Conservation (phyloP, 192 early-diverging fungal species). For the Rhizophlyctis rosea region DNA sequence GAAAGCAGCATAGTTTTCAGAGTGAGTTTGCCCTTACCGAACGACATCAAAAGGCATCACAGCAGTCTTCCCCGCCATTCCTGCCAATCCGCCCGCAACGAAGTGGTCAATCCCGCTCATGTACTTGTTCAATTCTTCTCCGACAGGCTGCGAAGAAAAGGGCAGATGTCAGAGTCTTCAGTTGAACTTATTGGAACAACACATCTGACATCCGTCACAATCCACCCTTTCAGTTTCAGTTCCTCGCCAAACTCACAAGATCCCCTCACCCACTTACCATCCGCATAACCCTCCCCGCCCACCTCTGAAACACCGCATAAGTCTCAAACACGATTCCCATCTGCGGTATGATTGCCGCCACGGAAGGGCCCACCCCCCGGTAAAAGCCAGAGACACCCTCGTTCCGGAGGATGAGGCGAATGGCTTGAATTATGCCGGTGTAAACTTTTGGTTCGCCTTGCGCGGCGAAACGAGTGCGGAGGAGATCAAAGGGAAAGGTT, state of each 20-base stretch:
- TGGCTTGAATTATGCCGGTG: conserved; percentile 58
- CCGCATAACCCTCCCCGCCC: conserved; percentile 33
- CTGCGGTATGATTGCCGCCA: conserved; percentile 90
- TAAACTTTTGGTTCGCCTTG: conserved; percentile 69
- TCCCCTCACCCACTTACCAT: conserved; percentile 21
- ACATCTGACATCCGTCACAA: too few species aligned
- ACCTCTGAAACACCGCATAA: conserved; percentile 59
- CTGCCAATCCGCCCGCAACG: conserved; percentile 74
- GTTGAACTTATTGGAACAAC: too few species aligned
- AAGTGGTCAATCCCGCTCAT: conserved; percentile 57
- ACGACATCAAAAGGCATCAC: conserved; percentile 93
- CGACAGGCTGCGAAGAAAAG: too few species aligned
- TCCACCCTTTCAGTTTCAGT: too few species aligned
- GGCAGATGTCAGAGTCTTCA: too few species aligned
- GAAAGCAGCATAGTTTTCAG: too few species aligned
- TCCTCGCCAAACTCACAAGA: too few species aligned
- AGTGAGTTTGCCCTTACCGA: background rate
- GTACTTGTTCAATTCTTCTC: too few species aligned
- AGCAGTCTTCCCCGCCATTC: conserved; percentile 75
- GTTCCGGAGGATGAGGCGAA: conserved; percentile 58
- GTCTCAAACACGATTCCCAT: conserved; percentile 90
- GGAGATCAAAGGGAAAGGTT: conserved; percentile 95
- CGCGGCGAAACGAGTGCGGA: conserved; percentile 90
- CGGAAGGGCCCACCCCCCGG: conserved; percentile 73
- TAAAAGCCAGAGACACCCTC: conserved; percentile 87